Percentiles rank a stretch among this genome's conserved stretches.
Conservation (phyloP, 208 protist genomes). For the Tritrichomonas foetus region DNA sequence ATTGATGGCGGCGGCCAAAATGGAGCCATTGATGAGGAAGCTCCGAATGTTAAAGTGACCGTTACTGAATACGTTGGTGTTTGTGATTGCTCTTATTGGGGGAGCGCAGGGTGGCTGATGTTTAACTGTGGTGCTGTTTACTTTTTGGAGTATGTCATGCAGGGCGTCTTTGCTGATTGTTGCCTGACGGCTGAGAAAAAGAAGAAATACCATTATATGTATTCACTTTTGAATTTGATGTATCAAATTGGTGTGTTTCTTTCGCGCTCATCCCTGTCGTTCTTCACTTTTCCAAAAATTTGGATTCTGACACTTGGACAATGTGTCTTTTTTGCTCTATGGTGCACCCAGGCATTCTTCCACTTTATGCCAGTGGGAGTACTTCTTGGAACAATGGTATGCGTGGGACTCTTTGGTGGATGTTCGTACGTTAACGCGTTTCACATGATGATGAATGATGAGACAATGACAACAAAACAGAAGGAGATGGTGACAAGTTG, state of each 20-base stretch:
- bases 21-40: neutral
- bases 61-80: neutral
- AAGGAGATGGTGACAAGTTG: slow-evolving; percentile 26
- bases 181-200: neutral
- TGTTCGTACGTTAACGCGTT: neutral
- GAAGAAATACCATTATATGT: neutral
- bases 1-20: no score
- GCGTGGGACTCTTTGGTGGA: neutral
- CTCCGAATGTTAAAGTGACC: no score
- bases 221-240: neutral
- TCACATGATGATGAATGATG: neutral
- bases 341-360: neutral
- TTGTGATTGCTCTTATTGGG: neutral
- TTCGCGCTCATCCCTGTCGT: neutral
- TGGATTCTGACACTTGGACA: neutral
- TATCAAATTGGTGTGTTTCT: slow-evolving; percentile 28
- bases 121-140: slow-evolving; percentile 19
- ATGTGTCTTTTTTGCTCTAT: neutral
- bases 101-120: no score
- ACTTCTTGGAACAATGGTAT: no score
- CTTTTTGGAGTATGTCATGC: slow-evolving; percentile 16
- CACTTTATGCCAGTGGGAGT: neutral
- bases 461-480: neutral
- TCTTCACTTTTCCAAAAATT: slow-evolving; percentile 1
- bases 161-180: neutral